Evolutionary conservation across 257 asterid genomes (phyloP).

Genomic region (Ophiorrhiza pumila): DNA sequence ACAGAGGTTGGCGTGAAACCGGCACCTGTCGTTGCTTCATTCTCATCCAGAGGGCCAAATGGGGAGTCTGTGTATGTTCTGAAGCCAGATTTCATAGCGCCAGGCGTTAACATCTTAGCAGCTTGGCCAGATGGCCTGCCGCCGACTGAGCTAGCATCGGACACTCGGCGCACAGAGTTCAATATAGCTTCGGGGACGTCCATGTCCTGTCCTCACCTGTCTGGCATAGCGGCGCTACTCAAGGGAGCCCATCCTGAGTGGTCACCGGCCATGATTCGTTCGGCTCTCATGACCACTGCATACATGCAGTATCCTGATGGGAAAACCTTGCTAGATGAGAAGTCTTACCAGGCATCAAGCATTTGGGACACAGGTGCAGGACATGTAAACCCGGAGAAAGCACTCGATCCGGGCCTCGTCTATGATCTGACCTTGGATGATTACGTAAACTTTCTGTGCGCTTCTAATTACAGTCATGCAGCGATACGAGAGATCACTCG

Average conservation of each 20-base stretch:
- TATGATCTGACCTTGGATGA: slow-evolving; percentile 49
- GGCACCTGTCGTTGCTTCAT: slow-evolving; percentile 86
- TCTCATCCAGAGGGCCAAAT: slow-evolving; percentile 82
- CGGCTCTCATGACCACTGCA: slow-evolving; percentile 89
- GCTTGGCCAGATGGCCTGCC: slow-evolving; percentile 78
- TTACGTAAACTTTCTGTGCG: slow-evolving; percentile 65
- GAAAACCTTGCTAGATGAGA: slow-evolving; percentile 58
- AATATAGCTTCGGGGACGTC: slow-evolving; percentile 81
- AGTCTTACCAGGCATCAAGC: slow-evolving; percentile 38
- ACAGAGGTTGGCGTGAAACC: slow-evolving; percentile 63
- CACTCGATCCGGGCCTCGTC: slow-evolving; percentile 75
- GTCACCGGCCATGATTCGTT: slow-evolving; percentile 91
- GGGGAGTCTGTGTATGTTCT: slow-evolving; percentile 38
- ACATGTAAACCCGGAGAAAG: slow-evolving; percentile 69
- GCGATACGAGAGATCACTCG: slow-evolving; percentile 48
- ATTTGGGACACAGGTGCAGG: slow-evolving; percentile 78
- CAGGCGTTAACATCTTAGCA: slow-evolving; percentile 86
- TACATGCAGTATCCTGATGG: slow-evolving; percentile 44
- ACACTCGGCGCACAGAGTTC: slow-evolving; percentile 53
- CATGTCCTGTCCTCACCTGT: slow-evolving; percentile 90
- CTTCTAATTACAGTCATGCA: slow-evolving; percentile 40
- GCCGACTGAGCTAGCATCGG: slow-evolving; percentile 55
- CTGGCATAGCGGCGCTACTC: slow-evolving; percentile 79
- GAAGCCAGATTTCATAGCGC: slow-evolving; percentile 83
- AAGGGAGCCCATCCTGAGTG: slow-evolving; percentile 89